Base-by-base conservation (phyloP, 495 filamentous ascomycete species). In the Penicillium egyptiacum region DNA sequence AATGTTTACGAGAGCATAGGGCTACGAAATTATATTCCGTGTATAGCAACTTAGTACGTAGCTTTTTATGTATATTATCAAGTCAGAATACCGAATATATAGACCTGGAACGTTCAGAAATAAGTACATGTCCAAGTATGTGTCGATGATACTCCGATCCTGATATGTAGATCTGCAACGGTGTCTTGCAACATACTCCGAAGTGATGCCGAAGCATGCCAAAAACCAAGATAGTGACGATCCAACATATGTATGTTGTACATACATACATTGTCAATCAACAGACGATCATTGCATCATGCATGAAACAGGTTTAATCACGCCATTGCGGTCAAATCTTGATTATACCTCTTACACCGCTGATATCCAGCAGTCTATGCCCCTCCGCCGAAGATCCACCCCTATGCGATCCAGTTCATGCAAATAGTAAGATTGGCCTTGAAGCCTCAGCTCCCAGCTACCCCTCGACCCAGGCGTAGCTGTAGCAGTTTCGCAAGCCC, bases 391-490 rank as follows among this genome's bases (percentile, higher is more conserved):
- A 52, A 77, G 62, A 53, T 72, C 70, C 6, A 61, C 60, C 33
- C 64, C 67, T 11, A 77, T 57, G 19, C 51, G 62, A 25, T 56
- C 53, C 41, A 75, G 46, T 63, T 75, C 73, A 39, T 70, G 59
- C 16, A 58, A 43, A 59, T 76, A 77, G 54, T 76, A 76, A 43
- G 66, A 61, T 64, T 76, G 73, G 20, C 62, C 61, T 33, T 74
- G 73, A 42, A 79, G 54, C 31, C 68, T 61, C 28, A 76, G 53
- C 47, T 68, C 66, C 75, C 73, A 77, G 25, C 33, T 43, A 11
- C 61, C 56, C 12, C 43, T 26, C 11, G 22, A 35, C 14, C 31
- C 33, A 16, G 33, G n/a, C 28, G 28, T 30, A 35, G 14, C 14
- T 14, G 35, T 17, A 17, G 16, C 3, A 0, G 35, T 17, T 17